Percentiles rank a stretch among this genome's conserved stretches.
Conservation (phyloP, 805 yeast species). For the Cyberlindnera samutprakarnensis region DNA sequence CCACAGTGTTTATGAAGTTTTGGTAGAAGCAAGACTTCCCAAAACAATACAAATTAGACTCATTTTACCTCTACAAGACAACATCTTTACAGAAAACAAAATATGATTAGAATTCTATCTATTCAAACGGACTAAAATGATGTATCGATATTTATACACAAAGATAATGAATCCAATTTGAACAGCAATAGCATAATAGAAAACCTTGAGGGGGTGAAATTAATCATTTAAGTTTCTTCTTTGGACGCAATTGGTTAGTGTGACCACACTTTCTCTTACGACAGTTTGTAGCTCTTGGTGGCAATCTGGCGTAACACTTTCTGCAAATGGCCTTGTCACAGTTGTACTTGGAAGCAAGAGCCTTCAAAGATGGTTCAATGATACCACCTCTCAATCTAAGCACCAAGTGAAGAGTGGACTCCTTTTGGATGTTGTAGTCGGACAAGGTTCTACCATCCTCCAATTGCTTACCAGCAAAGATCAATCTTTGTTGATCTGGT, state of each 20-base stretch:
- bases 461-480: conserved; percentile 99
- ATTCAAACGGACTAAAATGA: too few relatives aligned
- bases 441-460: conserved; percentile 99
- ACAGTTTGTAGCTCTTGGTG: conserved; percentile 99
- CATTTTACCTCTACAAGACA: too few relatives aligned
- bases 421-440: conserved; percentile 99
- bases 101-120: too few relatives aligned
- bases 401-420: conserved; percentile 94
- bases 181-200: too few relatives aligned
- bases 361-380: conserved; percentile 99
- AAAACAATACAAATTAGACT: too few relatives aligned
- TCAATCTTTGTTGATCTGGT: conserved; percentile 99
- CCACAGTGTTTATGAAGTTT: too few relatives aligned
- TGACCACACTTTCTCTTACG: conserved; percentile 99
- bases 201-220: too few relatives aligned
- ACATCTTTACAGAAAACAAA: too few relatives aligned
- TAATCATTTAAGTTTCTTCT: conserved; percentile 95
- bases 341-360: conserved; percentile 99
- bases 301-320: conserved; percentile 99
- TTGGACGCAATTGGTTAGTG: conserved; percentile 99
- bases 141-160: too few relatives aligned
- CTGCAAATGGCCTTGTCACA: conserved; percentile 99
- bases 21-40: too few relatives aligned
- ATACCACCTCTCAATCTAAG: conserved; percentile 98
- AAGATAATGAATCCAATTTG: too few relatives aligned